Evolutionary conservation across 2,329 filamentous ascomycete genomes (phyloP).

Genomic region (Chrysoporthe puriensis): DNA sequence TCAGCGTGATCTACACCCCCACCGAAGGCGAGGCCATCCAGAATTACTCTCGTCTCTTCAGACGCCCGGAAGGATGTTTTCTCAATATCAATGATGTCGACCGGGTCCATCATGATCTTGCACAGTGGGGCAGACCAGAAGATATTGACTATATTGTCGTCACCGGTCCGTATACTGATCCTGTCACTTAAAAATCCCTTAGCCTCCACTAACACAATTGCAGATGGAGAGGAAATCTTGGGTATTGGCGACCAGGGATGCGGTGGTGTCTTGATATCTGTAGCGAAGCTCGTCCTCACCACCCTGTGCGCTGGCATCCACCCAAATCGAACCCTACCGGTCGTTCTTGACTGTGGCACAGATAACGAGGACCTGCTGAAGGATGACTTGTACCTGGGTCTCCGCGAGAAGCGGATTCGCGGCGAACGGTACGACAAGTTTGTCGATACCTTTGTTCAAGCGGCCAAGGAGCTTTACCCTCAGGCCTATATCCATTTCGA

Average conservation of each 20-base stretch:
- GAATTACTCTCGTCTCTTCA: slow-evolving; percentile 78
- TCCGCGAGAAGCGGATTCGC: slow-evolving; percentile 66
- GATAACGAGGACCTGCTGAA: slow-evolving; percentile 75
- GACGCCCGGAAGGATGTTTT: slow-evolving; percentile 80
- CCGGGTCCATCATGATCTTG: slow-evolving; percentile 66
- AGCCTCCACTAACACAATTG: slow-evolving; percentile 28
- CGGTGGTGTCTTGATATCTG: slow-evolving; percentile 80
- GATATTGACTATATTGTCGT: slow-evolving; percentile 90
- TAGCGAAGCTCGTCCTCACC: slow-evolving; percentile 81
- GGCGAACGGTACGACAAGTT: slow-evolving; percentile 78
- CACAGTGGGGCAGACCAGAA: slow-evolving; percentile 69
- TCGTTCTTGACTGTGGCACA: slow-evolving; percentile 85
- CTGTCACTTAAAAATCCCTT: not conserved
- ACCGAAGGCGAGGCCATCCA: slow-evolving; percentile 89
- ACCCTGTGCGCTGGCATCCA: slow-evolving; percentile 88
- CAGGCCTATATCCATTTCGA: slow-evolving; percentile 87
- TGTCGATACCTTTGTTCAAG: slow-evolving; percentile 72
- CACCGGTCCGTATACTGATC: slow-evolving; percentile 58
- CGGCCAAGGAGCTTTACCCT: slow-evolving; percentile 71
- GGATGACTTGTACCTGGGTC: slow-evolving; percentile 79
- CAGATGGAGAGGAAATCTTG: slow-evolving; percentile 71
- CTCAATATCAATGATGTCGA: slow-evolving; percentile 73
- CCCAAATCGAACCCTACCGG: slow-evolving; percentile 75
- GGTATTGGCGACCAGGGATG: slow-evolving; percentile 90
- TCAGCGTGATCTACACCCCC: slow-evolving; percentile 87